Percentiles rank a stretch among this genome's conserved stretches.
Conservation (phyloP, 2,329 filamentous ascomycete species). For the Dendryphion nanum region DNA sequence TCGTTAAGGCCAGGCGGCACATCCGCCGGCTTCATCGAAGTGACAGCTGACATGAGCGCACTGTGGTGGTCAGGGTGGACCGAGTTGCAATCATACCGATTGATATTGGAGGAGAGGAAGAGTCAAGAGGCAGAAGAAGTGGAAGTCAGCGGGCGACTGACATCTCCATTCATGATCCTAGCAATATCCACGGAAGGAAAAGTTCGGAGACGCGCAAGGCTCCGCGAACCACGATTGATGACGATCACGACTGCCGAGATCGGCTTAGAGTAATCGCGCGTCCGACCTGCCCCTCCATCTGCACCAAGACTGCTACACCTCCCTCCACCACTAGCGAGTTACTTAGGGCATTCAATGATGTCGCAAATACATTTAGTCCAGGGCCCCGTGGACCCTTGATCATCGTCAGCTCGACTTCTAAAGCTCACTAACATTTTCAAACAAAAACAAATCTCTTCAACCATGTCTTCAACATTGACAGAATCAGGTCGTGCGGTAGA, state of each 20-base stretch:
- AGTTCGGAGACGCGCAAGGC: constrained; percentile 30
- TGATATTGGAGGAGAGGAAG: neutral
- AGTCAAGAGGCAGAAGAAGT: neutral
- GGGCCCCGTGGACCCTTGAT: too few relatives aligned
- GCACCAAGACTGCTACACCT: neutral
- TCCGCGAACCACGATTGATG: constrained; percentile 32
- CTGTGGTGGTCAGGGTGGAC: constrained; percentile 5
- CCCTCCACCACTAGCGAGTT: too few relatives aligned
- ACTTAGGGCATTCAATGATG: too few relatives aligned
- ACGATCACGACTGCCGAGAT: constrained; percentile 31
- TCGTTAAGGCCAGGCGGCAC: constrained; percentile 27
- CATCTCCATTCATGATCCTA: too few relatives aligned
- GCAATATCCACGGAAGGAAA: too few relatives aligned
- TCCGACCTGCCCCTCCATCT: constrained; percentile 4
- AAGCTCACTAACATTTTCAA: too few relatives aligned
- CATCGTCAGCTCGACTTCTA: too few relatives aligned
- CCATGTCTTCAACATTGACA: too few relatives aligned
- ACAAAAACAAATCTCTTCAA: too few relatives aligned
- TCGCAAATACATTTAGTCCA: too few relatives aligned
- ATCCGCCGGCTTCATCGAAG: constrained; percentile 24
- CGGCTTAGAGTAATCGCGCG: constrained; percentile 8
- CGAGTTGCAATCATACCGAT: constrained; percentile 20
- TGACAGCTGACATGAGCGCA: constrained; percentile 33
- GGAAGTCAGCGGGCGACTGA: neutral
- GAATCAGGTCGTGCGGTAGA: too few relatives aligned